Base-by-base conservation (phyloP, 768 basidiomycete genomes). In the Tricholoma terreum region DNA sequence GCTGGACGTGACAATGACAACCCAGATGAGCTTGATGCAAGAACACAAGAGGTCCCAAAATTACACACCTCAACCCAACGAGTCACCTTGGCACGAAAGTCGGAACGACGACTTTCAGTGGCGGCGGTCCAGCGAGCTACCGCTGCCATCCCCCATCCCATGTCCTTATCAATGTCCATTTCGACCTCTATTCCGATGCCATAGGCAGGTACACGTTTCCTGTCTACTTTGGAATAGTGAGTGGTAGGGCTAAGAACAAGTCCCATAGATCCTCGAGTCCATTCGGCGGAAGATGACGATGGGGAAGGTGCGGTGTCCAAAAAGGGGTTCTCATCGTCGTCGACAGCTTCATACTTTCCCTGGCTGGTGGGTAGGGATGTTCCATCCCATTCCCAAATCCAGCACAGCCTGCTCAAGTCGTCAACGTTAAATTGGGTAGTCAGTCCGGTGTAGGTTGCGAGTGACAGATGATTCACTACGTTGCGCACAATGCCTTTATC, bases 371-470 rank as follows among this genome's bases (percentile, higher is more conserved):
- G 75, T 3, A 81, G 53, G 5, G 75, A 59, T 43, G 80, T 70
- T 6, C 81, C 80, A 65, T 91, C 85, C 92, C 92, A 94, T 68
- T 93, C 92, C 90, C 92, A 92, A 14, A 93, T 58, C 91, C 92
- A 93, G 71, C 91, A 92, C 17, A 94, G 79, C 57, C 87, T 79
- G 56, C 77, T 82, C 46, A 93, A 75, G 64, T 92, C 91, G 50
- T 86, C 81, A n/a, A 84, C 60, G 31, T 81, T 79, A 61, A 90
- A 85, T 54, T 83, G 80, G 3, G 84, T 79, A 1, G 81, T 73
- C 42, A 92, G 73, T 8, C 89, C 90, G 33, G 83, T 66, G 68
- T 90, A 90, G 24, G 85, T 85, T 50, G 77, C 77, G 48, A 91
- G 69, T 35, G 91, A 87, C 50, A 88, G 67, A 64, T 92, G 85